Percentiles rank a stretch among this genome's conserved stretches.
Evolutionary conservation across 1,284 basidiomycete species (phyloP).

Genomic region (Heterobasidion irregulare): DNA sequence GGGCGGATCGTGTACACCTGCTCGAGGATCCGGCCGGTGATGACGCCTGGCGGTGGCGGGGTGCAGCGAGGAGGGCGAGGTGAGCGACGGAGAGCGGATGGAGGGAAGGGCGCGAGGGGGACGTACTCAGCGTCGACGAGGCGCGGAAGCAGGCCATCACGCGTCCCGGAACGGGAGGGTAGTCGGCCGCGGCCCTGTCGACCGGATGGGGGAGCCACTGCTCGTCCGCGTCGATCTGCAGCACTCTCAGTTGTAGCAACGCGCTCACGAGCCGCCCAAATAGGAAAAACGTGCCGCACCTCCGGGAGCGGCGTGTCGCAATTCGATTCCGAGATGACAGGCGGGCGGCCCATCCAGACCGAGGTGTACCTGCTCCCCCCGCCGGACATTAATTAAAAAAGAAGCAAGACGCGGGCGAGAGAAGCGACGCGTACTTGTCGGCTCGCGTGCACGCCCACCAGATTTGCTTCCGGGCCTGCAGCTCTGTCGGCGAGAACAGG

Average conservation of each 20-base stretch:
- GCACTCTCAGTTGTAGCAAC: background rate
- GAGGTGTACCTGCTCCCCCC: slow-evolving; percentile 43
- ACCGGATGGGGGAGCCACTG: slow-evolving; percentile 43
- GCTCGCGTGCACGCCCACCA: slow-evolving; percentile 78
- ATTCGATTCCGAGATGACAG: slow-evolving; percentile 64
- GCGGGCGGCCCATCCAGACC: slow-evolving; percentile 69
- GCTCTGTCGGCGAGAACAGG: slow-evolving; percentile 69
- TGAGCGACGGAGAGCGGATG: background rate
- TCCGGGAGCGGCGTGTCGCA: slow-evolving; percentile 66
- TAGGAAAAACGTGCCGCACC: slow-evolving; percentile 16
- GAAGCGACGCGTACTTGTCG: slow-evolving; percentile 47
- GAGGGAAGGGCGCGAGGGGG: slow-evolving; percentile 1
- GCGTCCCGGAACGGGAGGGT: slow-evolving; percentile 36
- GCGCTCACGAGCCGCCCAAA: background rate
- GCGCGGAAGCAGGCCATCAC: slow-evolving; percentile 55
- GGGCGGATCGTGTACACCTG: slow-evolving; percentile 69
- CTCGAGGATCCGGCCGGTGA: slow-evolving; percentile 59
- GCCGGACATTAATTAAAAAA: background rate
- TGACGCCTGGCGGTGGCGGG: slow-evolving; percentile 33
- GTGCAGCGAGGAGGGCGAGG: background rate
- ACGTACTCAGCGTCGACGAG: slow-evolving; percentile 51
- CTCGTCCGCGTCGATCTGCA: slow-evolving; percentile 46
- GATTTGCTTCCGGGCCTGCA: slow-evolving; percentile 68
- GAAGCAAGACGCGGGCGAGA: background rate
- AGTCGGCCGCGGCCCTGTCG: slow-evolving; percentile 29